phyloP scores from a whole-genome alignment of 2,329 filamentous ascomycete genomes.

The Emergomyces orientalis region DNA sequence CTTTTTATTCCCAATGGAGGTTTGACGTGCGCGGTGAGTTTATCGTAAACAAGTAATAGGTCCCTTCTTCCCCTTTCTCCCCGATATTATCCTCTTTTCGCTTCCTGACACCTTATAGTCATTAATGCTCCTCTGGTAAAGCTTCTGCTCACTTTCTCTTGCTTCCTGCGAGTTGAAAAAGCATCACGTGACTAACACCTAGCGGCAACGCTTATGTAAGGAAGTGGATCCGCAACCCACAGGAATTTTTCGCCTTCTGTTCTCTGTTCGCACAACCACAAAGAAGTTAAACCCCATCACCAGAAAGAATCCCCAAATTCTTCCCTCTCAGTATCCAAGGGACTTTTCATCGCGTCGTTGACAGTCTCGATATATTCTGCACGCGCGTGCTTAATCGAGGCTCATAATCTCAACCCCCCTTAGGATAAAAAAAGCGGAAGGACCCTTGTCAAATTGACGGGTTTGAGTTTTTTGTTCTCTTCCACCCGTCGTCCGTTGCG shows the following conservation, averaged over 20 bases:
- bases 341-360: slow-evolving; percentile 2
- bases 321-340: neutral
- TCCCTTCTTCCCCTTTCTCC: neutral
- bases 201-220: slow-evolving; percentile 3
- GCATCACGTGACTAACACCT: neutral
- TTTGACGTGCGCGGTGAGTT: neutral
- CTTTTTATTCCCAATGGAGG: neutral
- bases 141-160: neutral
- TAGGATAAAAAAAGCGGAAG: neutral
- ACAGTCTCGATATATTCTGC: slow-evolving; percentile 5
- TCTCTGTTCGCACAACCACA: slow-evolving; percentile 13
- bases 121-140: neutral
- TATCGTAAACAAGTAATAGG: neutral
- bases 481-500: neutral
- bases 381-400: slow-evolving; percentile 7
- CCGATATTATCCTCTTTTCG: neutral
- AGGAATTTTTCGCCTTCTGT: slow-evolving; percentile 18
- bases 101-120: neutral
- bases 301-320: slow-evolving; percentile 4
- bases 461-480: neutral
- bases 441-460: neutral
- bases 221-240: slow-evolving; percentile 9
- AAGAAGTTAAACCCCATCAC: slow-evolving; percentile 7
- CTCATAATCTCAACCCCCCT: neutral
- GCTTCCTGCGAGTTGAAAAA: neutral